phyloP scores from a whole-genome alignment of 2,329 filamentous ascomycete species.

The Verticillium tricorpus region DNA sequence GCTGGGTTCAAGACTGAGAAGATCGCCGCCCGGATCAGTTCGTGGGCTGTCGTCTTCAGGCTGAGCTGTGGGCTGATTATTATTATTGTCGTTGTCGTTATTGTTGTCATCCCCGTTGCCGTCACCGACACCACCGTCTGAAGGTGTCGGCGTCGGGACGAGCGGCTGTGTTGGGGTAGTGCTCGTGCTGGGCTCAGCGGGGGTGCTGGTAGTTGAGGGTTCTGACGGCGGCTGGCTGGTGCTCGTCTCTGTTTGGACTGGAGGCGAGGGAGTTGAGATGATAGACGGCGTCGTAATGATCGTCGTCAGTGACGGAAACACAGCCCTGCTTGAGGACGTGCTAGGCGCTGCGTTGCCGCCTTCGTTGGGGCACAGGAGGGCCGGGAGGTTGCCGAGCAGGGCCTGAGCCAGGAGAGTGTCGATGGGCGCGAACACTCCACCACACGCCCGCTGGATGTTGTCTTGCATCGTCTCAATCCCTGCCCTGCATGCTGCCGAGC shows the following conservation, averaged over 20 bases:
- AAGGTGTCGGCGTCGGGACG: not conserved
- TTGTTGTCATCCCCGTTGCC: not conserved
- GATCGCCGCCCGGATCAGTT: not conserved
- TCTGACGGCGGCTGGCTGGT: not conserved
- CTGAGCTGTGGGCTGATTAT: not conserved
- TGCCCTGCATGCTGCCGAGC: conserved; percentile 31
- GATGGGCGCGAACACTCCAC: conserved; percentile 14
- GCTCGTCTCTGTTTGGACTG: not conserved
- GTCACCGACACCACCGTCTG: not conserved
- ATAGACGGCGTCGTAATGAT: not conserved
- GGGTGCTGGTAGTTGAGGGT: not conserved
- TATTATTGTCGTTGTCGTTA: not conserved
- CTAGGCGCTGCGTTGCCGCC: not conserved
- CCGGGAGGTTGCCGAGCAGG: conserved; percentile 29
- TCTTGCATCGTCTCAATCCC: conserved; percentile 21
- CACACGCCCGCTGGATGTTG: conserved; percentile 23
- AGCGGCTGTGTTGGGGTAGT: not conserved
- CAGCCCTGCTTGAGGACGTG: not conserved
- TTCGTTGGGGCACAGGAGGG: conserved; percentile 25
- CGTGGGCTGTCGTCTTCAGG: not conserved
- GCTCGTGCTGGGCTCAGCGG: not conserved
- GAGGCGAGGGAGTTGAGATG: not conserved
- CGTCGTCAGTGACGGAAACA: not conserved
- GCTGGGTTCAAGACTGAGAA: not conserved
- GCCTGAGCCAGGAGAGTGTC: conserved; percentile 32